Evolutionary conservation across 805 yeast genomes (phyloP).

Genomic region (Wickerhamiella brachini): DNA sequence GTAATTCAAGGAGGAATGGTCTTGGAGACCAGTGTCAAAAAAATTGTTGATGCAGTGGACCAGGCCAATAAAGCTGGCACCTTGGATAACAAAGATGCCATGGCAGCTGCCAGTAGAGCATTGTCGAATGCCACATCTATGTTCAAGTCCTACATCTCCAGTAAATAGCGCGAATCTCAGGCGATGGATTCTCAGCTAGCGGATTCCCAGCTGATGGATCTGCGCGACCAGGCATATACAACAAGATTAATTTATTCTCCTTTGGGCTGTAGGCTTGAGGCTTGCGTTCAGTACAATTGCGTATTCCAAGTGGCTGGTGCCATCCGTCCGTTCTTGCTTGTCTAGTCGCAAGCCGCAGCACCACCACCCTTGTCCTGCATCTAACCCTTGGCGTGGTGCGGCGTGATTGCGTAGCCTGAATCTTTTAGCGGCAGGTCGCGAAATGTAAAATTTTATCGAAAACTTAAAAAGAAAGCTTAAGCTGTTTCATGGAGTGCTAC

Average conservation of each 20-base stretch:
- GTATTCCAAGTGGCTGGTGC: background rate
- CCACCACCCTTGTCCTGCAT: background rate
- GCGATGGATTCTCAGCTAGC: background rate
- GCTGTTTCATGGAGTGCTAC: background rate
- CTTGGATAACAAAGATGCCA: constrained; percentile 9
- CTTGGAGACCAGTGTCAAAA: constrained; percentile 72
- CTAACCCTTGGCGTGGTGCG: background rate
- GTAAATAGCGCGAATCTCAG: background rate
- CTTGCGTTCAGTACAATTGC: background rate
- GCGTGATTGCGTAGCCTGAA: background rate
- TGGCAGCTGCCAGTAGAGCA: constrained; percentile 14
- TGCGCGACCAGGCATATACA: too few species aligned
- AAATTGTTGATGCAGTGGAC: constrained; percentile 53
- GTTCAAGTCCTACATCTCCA: constrained; percentile 14
- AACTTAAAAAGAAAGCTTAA: background rate
- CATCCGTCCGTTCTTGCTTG: background rate
- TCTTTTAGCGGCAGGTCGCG: background rate
- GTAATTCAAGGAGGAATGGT: constrained; percentile 98
- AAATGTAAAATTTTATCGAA: background rate
- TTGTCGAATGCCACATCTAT: constrained; percentile 14
- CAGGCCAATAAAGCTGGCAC: constrained; percentile 21
- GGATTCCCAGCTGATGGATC: too few species aligned
- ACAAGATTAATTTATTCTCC: background rate
- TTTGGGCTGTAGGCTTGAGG: background rate
- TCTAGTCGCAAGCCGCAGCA: background rate